Evolutionary conservation across 1,284 basidiomycete species (phyloP).

Genomic region (Butyriboletus appendiculatus): DNA sequence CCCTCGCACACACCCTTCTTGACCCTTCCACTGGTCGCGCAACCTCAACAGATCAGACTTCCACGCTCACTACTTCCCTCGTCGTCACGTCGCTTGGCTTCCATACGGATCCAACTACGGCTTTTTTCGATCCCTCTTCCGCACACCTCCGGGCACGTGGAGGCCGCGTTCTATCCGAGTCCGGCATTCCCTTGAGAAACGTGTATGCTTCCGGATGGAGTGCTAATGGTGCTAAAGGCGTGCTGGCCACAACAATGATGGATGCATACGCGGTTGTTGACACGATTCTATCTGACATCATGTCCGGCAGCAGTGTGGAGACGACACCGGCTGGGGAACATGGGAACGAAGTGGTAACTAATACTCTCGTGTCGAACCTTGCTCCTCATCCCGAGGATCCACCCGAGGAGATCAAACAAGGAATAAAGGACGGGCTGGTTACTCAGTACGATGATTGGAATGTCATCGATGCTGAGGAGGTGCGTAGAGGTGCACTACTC

Average conservation of each 20-base stretch:
- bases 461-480: constrained; percentile 66
- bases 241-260: constrained; percentile 94
- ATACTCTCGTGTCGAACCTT: constrained; percentile 28
- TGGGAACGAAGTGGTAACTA: constrained; percentile 31
- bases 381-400: constrained; percentile 41
- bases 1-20: constrained; percentile 61
- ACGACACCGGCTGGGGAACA: constrained; percentile 7
- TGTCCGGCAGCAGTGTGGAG: constrained; percentile 13
- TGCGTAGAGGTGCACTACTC: constrained; percentile 50
- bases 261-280: constrained; percentile 85
- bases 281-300: constrained; percentile 61
- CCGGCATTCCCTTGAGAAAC: constrained; percentile 50
- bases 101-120: constrained; percentile 59
- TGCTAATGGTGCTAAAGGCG: constrained; percentile 88
- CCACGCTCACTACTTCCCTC: constrained; percentile 65
- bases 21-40: constrained; percentile 54
- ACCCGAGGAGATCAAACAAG: constrained; percentile 57
- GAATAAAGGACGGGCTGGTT: constrained; percentile 49
- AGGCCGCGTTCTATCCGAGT: constrained; percentile 53
- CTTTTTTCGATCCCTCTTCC: constrained; percentile 55
- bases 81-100: constrained; percentile 92
- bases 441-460: constrained; percentile 72
- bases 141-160: constrained; percentile 54
- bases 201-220: constrained; percentile 97
- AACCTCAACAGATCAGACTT: constrained; percentile 59